These are phyloP conservation scores for Synchytrium microbalum DNA, from an alignment of 371 early-diverging fungal species.

Conservation along the genomic window DNA sequence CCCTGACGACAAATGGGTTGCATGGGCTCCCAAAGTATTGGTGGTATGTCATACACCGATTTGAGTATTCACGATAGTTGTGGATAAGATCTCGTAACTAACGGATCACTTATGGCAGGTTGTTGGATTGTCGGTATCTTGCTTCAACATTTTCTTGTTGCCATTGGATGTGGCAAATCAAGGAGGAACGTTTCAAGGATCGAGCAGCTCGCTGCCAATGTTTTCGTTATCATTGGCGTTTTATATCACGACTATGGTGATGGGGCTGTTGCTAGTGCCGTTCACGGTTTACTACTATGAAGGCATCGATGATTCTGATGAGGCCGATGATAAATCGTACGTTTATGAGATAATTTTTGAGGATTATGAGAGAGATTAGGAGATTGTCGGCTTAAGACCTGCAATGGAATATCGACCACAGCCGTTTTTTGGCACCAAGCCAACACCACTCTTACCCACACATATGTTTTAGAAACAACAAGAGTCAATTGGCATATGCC, in stretches of 20 bases:
- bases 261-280: conserved; percentile 39
- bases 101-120: conserved; percentile 19
- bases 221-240: conserved; percentile 30
- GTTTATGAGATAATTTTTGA: conserved; percentile 9
- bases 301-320: conserved; percentile 36
- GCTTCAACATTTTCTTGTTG: conserved; percentile 45
- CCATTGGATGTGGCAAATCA: conserved; percentile 57
- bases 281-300: conserved; percentile 54
- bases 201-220: conserved; percentile 39
- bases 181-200: conserved; percentile 16
- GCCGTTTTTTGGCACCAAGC: not conserved
- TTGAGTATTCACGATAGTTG: not conserved
- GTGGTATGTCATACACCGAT: conserved; percentile 28
- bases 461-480: not conserved
- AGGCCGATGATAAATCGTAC: conserved; percentile 25
- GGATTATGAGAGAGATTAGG: not conserved
- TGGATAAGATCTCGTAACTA: not conserved
- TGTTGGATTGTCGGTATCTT: conserved; percentile 32
- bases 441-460: not conserved
- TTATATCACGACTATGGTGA: conserved; percentile 33
- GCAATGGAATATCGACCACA: no score
- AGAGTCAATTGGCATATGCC: conserved; percentile 36
- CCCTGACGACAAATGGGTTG: conserved; percentile 53
- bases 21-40: conserved; percentile 53
- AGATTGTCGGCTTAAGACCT: no score